phyloP scores from a whole-genome alignment of 768 basidiomycete genomes.

The Candolleomyces eurysporus region DNA sequence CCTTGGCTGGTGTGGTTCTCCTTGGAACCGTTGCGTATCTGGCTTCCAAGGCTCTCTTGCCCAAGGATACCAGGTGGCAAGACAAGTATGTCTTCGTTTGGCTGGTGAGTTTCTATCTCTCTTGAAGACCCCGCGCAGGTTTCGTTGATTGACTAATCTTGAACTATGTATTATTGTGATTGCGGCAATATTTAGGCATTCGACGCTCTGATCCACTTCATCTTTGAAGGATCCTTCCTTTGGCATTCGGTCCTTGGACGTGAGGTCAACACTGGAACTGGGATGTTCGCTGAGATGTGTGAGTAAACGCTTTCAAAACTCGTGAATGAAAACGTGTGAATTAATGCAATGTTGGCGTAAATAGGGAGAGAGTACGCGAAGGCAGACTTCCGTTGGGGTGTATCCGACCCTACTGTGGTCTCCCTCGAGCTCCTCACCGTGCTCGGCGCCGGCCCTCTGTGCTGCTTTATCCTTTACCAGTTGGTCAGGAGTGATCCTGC shows the following conservation, averaged over 20 bases:
- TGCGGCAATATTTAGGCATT: conserved; percentile 50
- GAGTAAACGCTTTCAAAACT: conserved; percentile 25
- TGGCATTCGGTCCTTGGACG: conserved; percentile 75
- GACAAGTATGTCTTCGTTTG: conserved; percentile 75
- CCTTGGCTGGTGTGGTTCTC: conserved; percentile 56
- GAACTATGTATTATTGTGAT: background rate
- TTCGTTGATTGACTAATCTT: background rate
- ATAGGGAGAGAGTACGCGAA: conserved; percentile 79
- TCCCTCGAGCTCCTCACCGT: conserved; percentile 85
- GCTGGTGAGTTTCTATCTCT: conserved; percentile 49
- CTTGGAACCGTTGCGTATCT: conserved; percentile 50
- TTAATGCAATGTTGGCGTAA: background rate
- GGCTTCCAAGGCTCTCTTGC: conserved; percentile 56
- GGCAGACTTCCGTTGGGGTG: conserved; percentile 82
- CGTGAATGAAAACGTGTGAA: background rate
- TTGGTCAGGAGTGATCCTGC: conserved; percentile 64
- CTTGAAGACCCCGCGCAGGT: background rate
- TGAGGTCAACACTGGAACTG: conserved; percentile 65
- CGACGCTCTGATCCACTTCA: conserved; percentile 78
- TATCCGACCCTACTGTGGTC: conserved; percentile 75
- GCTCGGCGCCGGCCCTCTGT: conserved; percentile 71
- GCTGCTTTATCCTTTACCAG: conserved; percentile 68
- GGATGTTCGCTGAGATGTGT: conserved; percentile 76
- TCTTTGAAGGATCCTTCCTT: conserved; percentile 78
- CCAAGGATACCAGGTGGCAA: conserved; percentile 60